Evolutionary conservation across 805 yeast species (phyloP).

Genomic region (Millerozyma acaciae): DNA sequence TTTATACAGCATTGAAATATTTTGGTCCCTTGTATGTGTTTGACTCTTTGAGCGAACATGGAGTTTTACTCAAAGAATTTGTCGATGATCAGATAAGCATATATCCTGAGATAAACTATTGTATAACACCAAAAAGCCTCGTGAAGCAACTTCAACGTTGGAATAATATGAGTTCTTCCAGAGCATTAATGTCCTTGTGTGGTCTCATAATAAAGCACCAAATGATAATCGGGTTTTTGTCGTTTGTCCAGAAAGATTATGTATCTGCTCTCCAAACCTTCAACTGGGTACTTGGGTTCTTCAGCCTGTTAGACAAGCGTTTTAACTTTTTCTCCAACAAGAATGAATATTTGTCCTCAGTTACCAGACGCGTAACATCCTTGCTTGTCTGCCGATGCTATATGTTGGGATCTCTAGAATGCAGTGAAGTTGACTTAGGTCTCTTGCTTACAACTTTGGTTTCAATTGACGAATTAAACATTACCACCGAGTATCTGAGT

Average conservation of each 20-base stretch:
- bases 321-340: slow-evolving; percentile 6
- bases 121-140: slow-evolving; percentile 8
- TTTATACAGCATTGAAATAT: slow-evolving; percentile 11
- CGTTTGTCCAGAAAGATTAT: slow-evolving; percentile 14
- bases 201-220: slow-evolving; percentile 14
- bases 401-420: slow-evolving; percentile 12
- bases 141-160: slow-evolving; percentile 8
- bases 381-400: slow-evolving; percentile 11
- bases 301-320: slow-evolving; percentile 6
- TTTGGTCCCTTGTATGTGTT: slow-evolving; percentile 15
- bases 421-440: slow-evolving; percentile 5
- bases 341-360: slow-evolving; percentile 11
- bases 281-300: slow-evolving; percentile 16
- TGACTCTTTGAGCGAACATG: slow-evolving; percentile 6
- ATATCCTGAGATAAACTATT: slow-evolving; percentile 16
- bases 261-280: slow-evolving; percentile 13
- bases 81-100: slow-evolving; percentile 8
- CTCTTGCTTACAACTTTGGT: slow-evolving; percentile 8
- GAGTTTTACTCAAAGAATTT: slow-evolving; percentile 4
- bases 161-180: slow-evolving; percentile 2
- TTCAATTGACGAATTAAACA: slow-evolving; percentile 8
- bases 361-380: slow-evolving; percentile 9
- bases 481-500: slow-evolving; percentile 12
- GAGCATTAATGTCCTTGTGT: slow-evolving; percentile 2
- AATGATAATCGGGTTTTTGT: slow-evolving; percentile 15